A percentile compares a stretch with the other conserved stretches of the same genome.
These are phyloP conservation scores for Micractinium conductrix DNA, from an alignment of 139 green algal species.

Conservation along the genomic window DNA sequence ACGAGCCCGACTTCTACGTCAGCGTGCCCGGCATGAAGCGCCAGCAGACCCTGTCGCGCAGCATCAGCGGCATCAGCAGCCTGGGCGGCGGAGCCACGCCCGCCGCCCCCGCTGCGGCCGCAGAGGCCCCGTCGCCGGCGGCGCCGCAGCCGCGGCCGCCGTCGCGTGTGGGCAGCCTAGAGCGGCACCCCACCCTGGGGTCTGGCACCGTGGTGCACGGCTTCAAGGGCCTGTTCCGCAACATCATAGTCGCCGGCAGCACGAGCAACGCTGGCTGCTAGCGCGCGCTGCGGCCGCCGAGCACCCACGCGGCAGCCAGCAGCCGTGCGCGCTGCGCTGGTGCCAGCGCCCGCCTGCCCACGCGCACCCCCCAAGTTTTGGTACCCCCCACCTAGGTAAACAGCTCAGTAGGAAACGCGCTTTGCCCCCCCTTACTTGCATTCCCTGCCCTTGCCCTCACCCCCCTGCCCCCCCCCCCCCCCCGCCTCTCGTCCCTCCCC, in stretches of 20 bases:
- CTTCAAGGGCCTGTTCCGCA: conserved; percentile 23
- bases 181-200: not conserved
- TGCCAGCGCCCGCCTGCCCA: not conserved
- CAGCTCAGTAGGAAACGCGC: not conserved
- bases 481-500: not conserved
- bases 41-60: conserved; percentile 11
- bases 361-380: not conserved
- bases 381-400: not conserved
- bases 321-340: not conserved
- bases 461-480: not conserved
- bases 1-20: conserved; percentile 25
- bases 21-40: conserved; percentile 29
- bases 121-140: not conserved
- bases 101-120: not conserved
- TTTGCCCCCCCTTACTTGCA: not conserved
- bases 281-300: not conserved
- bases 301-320: not conserved
- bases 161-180: not conserved
- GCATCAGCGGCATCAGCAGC: conserved; percentile 3
- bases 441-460: not conserved
- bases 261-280: not conserved
- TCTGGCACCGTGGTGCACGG: conserved; percentile 8
- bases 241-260: not conserved
- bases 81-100: not conserved
- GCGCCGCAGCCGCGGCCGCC: not conserved